A percentile compares a stretch with the other conserved stretches of the same genome.
phyloP scores from a whole-genome alignment of 2,329 filamentous ascomycete species.

The Fusarium humuli region DNA sequence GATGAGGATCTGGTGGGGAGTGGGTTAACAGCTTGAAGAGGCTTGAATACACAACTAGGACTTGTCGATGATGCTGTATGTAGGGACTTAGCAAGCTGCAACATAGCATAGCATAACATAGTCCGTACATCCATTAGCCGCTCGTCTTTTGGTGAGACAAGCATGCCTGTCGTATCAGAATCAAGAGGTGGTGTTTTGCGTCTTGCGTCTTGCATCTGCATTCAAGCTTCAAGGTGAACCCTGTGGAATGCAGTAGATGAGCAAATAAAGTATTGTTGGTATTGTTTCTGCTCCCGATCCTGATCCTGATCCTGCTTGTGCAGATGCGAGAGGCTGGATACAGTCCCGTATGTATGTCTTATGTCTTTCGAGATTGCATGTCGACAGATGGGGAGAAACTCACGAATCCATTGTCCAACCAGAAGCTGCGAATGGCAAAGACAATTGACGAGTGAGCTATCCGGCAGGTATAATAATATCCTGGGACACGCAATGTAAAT shows the following conservation, averaged over 20 bases:
- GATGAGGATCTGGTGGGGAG: conserved; percentile 40
- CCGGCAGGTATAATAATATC: conserved; percentile 37
- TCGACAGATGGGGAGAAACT: conserved; percentile 43
- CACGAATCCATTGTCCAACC: conserved; percentile 46
- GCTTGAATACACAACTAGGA: conserved; percentile 22
- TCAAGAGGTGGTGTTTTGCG: conserved; percentile 29
- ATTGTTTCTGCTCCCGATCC: neutral
- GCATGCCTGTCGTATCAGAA: conserved; percentile 27
- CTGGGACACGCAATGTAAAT: conserved; percentile 25
- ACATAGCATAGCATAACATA: conserved; percentile 13
- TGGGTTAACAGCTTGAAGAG: conserved; percentile 32
- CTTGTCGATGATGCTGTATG: conserved; percentile 9
- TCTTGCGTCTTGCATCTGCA: conserved; percentile 28
- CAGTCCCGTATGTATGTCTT: conserved; percentile 30
- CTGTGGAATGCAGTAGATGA: conserved; percentile 37
- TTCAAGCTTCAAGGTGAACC: conserved; percentile 33
- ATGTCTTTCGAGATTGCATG: conserved; percentile 33
- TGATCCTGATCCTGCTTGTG: conserved; percentile 4
- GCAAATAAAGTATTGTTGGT: conserved; percentile 14
- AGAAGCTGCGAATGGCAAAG: conserved; percentile 24
- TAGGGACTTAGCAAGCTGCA: conserved; percentile 28
- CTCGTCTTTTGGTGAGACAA: conserved; percentile 22
- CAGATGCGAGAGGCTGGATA: conserved; percentile 39
- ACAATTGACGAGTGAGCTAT: conserved; percentile 41
- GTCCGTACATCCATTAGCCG: conserved; percentile 26